phyloP scores from a whole-genome alignment of 2,329 filamentous ascomycete genomes.

The Simplicillium aogashimaense region DNA sequence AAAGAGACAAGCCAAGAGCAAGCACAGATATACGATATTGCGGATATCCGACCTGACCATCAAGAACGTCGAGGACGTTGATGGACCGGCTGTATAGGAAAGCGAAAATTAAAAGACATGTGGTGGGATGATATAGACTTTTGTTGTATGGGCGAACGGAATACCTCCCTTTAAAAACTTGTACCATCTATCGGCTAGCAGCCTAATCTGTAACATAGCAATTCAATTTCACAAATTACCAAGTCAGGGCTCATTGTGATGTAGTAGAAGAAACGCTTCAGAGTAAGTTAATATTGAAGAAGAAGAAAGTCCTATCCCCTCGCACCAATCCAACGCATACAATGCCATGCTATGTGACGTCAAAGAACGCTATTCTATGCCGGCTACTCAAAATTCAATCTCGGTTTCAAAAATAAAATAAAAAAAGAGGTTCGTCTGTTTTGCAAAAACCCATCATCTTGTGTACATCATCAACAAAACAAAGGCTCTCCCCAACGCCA shows the following conservation, averaged over 20 bases:
- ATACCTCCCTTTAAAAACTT: constrained; percentile 5
- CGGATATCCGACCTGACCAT: constrained; percentile 74
- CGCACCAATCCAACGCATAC: too few species aligned
- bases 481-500: constrained; percentile 18
- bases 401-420: constrained; percentile 7
- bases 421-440: too few species aligned
- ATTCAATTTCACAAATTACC: too few species aligned
- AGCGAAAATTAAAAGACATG: constrained; percentile 2
- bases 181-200: constrained; percentile 1
- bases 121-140: constrained; percentile 10
- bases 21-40: constrained; percentile 82
- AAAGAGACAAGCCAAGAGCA: constrained; percentile 71
- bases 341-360: not conserved
- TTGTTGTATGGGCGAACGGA: constrained; percentile 11
- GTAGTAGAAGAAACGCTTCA: too few species aligned
- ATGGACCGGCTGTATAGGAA: constrained; percentile 11
- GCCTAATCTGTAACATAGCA: constrained; percentile 1
- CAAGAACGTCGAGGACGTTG: constrained; percentile 30
- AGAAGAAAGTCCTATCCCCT: too few species aligned
- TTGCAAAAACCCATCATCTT: too few species aligned
- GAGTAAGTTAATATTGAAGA: too few species aligned
- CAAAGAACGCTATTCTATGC: constrained; percentile 8
- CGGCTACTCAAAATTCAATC: constrained; percentile 4
- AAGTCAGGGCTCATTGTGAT: too few species aligned
- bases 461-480: constrained; percentile 2